Conservation (phyloP, 1,139 yeast genomes). For the Yamadazyma kanchanaburiensis region DNA sequence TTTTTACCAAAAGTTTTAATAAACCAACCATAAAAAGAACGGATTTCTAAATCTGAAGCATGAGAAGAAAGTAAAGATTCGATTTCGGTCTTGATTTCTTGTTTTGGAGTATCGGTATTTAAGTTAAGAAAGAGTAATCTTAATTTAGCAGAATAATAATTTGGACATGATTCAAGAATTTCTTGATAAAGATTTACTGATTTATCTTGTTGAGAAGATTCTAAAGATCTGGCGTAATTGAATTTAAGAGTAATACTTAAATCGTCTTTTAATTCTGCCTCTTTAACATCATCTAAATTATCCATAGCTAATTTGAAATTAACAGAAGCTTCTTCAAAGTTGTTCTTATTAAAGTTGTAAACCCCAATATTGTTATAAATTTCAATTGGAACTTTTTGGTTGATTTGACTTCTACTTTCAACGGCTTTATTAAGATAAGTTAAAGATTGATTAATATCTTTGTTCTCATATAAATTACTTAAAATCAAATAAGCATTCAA, state of each 20-base stretch:
- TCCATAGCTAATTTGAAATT: conserved; percentile 47
- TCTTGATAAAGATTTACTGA: conserved; percentile 54
- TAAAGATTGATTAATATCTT: conserved; percentile 56
- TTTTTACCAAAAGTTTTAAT: conserved; percentile 59
- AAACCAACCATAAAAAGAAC: conserved; percentile 94
- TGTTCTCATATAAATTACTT: conserved; percentile 64
- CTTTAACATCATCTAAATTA: conserved; percentile 9
- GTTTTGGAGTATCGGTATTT: conserved; percentile 32
- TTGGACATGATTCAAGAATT: conserved; percentile 59
- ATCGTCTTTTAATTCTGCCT: conserved; percentile 24
- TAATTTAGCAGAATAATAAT: conserved; percentile 73
- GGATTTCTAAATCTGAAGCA: conserved; percentile 69
- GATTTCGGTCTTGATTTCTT: conserved; percentile 50
- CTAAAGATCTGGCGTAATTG: conserved; percentile 64
- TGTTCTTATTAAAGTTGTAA: conserved; percentile 66
- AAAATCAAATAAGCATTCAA: conserved; percentile 68
- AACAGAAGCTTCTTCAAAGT: conserved; percentile 38
- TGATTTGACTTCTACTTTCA: conserved; percentile 44
- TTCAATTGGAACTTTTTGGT: conserved; percentile 57
- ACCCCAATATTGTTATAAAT: conserved; percentile 85
- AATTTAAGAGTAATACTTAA: conserved; percentile 50
- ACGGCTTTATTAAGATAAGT: conserved; percentile 56
- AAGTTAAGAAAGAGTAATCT: conserved; percentile 59
- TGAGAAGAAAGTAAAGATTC: conserved; percentile 50
- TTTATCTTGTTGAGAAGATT: conserved; percentile 39